Evolutionary conservation across 2,329 filamentous ascomycete species (phyloP), one percentile per base, ranked within the genome.

Genomic region (Lachnellula willkommii): DNA sequence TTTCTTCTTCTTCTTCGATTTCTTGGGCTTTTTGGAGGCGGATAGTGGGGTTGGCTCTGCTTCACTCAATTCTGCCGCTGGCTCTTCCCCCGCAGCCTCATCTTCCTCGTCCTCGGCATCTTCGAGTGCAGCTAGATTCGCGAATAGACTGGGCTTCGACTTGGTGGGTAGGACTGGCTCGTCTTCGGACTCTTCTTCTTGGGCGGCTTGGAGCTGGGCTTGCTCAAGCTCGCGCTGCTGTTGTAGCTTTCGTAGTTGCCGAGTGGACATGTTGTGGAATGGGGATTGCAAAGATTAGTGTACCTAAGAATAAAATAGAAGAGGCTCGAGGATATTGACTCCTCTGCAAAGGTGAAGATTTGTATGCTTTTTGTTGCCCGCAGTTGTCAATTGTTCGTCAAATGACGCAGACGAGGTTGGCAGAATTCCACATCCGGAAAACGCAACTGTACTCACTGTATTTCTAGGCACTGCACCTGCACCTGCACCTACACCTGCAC

Each of bases 1-100:
- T 82, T 77, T 79, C 63, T 75, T 79, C 70, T 82, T 81, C 68
- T 82, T 85, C 66, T 78, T 80, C 63, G 83, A 84, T 68, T 85
- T 87, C 68, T 79, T 83, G 60, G 76, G 73, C 66, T 77, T 80
- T 71, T 75, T 76, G 55, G 64, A 54, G 6, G 60, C 47, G 15
- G 60, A 20, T 40, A 65, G 59, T 11, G 65, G 57, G 11, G 67
- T 67, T n/a, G 69, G 63, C 35, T 71, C 66, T 40, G 70, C 68
- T 28, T 74, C 66, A 3, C 69, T 49, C 66, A 65, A 26, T 47
- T 60, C 60, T 51, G 57, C 50, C 22, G 15, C n/a, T 35, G 69
- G 62, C 22, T 71, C 70, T 2, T 68, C 66, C 3, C 70, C 69
- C 4, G 52, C 61, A 1, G 68, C 69, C 7, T 70, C 65, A 3